Evolutionary conservation across 2,329 filamentous ascomycete genomes (phyloP).

Genomic region (Neoarthrinium moseri): DNA sequence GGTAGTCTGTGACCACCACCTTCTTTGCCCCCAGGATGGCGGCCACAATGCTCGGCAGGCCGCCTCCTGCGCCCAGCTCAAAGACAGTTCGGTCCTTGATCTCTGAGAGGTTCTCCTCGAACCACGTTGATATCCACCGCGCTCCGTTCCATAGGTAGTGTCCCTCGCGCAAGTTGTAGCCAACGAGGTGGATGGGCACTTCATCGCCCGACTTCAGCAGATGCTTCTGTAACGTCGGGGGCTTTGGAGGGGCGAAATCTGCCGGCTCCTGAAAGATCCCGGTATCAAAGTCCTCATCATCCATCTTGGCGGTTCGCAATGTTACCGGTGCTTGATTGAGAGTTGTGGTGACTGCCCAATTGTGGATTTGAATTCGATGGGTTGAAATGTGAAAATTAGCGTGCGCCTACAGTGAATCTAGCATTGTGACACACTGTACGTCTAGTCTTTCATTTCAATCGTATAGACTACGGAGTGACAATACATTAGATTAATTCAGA

Average conservation of each 20-base stretch:
- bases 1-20: constrained; percentile 85
- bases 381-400: neutral
- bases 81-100: constrained; percentile 71
- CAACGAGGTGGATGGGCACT: constrained; percentile 75
- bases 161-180: constrained; percentile 85
- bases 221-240: constrained; percentile 73
- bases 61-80: constrained; percentile 86
- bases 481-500: neutral
- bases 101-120: constrained; percentile 67
- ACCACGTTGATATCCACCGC: constrained; percentile 72
- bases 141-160: constrained; percentile 91
- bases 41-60: constrained; percentile 77
- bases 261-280: constrained; percentile 78
- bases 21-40: constrained; percentile 68
- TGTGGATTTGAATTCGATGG: constrained; percentile 4
- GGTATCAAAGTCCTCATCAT: constrained; percentile 34
- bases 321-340: neutral
- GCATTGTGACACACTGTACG: constrained; percentile 4
- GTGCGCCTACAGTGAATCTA: constrained; percentile 5
- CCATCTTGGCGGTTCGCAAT: constrained; percentile 8
- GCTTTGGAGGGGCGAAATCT: constrained; percentile 76
- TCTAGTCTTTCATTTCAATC: neutral
- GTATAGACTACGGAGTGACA: neutral
- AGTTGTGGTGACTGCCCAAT: constrained; percentile 1
- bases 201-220: constrained; percentile 63